A percentile compares a stretch with the other conserved stretches of the same genome.
Conservation (phyloP, 2,329 filamentous ascomycete species). For the Aspergillus tamarii region DNA sequence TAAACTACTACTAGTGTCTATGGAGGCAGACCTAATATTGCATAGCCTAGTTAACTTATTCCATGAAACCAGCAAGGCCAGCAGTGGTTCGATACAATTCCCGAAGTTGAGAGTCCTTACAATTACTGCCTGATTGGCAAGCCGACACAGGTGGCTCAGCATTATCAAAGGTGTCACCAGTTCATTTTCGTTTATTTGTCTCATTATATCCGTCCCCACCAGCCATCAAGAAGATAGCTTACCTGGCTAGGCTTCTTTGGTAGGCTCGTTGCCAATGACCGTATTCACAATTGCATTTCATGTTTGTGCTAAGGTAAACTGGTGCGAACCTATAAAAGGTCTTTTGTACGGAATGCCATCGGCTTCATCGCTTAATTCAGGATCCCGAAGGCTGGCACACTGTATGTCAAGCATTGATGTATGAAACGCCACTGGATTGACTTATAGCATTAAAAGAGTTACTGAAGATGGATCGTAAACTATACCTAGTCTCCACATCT, state of each 20-base stretch:
- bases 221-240: not conserved
- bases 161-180: not conserved
- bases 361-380: not conserved
- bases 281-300: too few relatives aligned
- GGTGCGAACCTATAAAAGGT: not conserved
- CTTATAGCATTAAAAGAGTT: not conserved
- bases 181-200: not conserved
- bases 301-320: not conserved
- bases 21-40: slow-evolving; percentile 2
- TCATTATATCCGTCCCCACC: not conserved
- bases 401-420: not conserved
- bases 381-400: not conserved
- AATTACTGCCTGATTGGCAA: not conserved
- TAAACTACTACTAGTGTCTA: not conserved
- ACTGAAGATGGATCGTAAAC: not conserved
- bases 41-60: not conserved
- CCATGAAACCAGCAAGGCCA: not conserved
- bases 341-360: not conserved
- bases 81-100: not conserved
- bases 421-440: not conserved
- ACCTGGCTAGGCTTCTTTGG: not conserved
- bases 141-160: not conserved
- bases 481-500: not conserved
- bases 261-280: too few relatives aligned
- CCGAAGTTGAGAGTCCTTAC: not conserved